Evolutionary conservation across 768 basidiomycete genomes (phyloP), one percentile per base, ranked within the genome.

Genomic region (Galerina sulciceps): DNA sequence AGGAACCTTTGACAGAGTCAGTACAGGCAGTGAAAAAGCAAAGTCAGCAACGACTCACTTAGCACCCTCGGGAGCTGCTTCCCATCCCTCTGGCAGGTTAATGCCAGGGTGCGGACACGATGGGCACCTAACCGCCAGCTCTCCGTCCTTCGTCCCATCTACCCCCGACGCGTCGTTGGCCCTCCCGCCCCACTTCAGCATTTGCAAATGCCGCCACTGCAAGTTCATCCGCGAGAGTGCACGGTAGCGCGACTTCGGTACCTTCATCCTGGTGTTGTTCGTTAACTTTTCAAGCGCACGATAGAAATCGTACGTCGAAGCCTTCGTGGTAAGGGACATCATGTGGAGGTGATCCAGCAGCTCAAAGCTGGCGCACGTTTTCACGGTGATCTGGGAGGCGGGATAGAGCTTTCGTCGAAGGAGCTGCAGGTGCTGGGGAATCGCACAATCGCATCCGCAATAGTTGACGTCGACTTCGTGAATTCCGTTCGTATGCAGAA

Each of bases 341-440:
- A 31, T 41, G 37, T 45, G 20, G 18, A 53, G 34, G 14, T 35
- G 53, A 5, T 26, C 14, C 0, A 59, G 45, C 3, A 59, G 18
- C 11, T 20, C 14, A n/a, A 67, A 61, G 3, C 58, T 65, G 11
- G 54, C 54, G 38, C 37, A 53, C 0, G 60, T 55, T 18, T 49
- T 46, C 6, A 55, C 15, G 0, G 11, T 10, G 4, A 51, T n/a
- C 47, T 55, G 46, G 2, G 55, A 57, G 10, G 64, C 64, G 3
- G 65, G 65, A 23, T 46, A 65, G 1, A 55, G 55, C 0, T 61
- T 20, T 6, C 38, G 38, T 1, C 65, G 59, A 8, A 64, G 61
- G 0, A 74, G 65, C 18, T 74, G 69, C 9, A 54, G 51, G 8
- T 55, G 46, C 18, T 40, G 42, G 10, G 45, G 54, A 10, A 54